phyloP scores from a whole-genome alignment of 2,329 filamentous ascomycete species.

The Thielaviopsis populi region DNA sequence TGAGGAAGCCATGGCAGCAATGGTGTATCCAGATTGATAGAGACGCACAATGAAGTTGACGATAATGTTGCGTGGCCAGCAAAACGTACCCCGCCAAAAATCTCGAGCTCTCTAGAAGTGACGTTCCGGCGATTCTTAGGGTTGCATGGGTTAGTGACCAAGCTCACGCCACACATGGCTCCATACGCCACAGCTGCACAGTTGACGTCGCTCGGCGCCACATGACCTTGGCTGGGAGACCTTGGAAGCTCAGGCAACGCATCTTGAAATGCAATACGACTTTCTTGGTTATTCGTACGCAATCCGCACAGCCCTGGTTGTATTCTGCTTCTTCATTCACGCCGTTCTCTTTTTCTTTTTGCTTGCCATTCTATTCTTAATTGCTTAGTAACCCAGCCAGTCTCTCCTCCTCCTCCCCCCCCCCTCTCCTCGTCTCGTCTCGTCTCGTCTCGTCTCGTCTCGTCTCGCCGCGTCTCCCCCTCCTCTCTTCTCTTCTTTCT shows the following conservation, averaged over 20 bases:
- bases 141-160: not conserved
- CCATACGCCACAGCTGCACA: not conserved
- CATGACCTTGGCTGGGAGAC: not conserved
- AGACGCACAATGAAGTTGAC: not conserved
- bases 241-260: not conserved
- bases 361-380: not conserved
- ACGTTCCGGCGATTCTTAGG: not conserved
- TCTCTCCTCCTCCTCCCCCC: not conserved
- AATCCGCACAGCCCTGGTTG: not conserved
- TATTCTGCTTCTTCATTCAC: not conserved
- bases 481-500: not conserved
- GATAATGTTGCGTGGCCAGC: not conserved
- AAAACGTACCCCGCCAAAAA: slow-evolving; percentile 12
- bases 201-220: not conserved
- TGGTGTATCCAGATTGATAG: not conserved
- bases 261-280: not conserved
- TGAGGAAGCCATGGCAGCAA: not conserved
- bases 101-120: not conserved
- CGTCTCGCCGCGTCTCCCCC: not conserved
- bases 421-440: not conserved
- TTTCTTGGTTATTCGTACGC: not conserved
- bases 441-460: not conserved
- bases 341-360: not conserved
- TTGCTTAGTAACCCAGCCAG: not conserved
- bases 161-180: not conserved